Evolutionary conservation across 192 early-diverging fungal genomes (phyloP), one percentile per base, ranked within the genome.

Genomic region (Entomortierella chlamydospora): DNA sequence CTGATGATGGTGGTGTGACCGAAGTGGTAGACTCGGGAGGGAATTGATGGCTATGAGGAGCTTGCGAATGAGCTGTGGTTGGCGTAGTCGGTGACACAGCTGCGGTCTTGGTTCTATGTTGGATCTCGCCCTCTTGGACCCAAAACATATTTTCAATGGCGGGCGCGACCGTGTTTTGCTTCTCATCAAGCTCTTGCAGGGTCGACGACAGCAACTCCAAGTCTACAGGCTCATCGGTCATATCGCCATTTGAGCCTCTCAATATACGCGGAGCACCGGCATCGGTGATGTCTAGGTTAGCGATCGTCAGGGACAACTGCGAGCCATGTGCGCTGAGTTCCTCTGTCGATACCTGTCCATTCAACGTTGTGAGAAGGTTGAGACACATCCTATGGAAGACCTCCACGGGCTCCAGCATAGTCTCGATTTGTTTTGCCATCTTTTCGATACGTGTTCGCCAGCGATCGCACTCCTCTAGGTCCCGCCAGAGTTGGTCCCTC

Each of bases 91-190:
- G 50, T 42, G 76, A 52, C n/a, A 70, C 1, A 17, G 55, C 30
- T 13, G 54, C 29, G 9, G 43, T 47, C 25, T 70, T 70, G 56
- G 62, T 55, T 3, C 76, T 59, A 25, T 70, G 67, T 31, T 79
- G 68, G 43, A 79, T 70, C 57, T 79, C 76, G 42, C 76, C 76
- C 18, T 79, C 76, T 28, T 79, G 76, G 12, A 79, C 76, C 76
- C 76, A 79, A 41, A 79, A 70, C 68, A 79, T 79, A 39, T 79
- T 79, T n/a, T 79, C 76, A 31, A 79, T 70, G 1, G 68, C 68
- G 0, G 76, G 76, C 0, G 57, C 49, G 2, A 70, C 60, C 57
- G 55, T 60, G 15, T n/a, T 66, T 41, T 79, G 76, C 42, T 79
- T 79, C 47, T 79, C 76, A 13, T 79, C 76, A 22, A 79, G 57